Base-by-base conservation (phyloP, 2,329 filamentous ascomycete species). In the Laburnicola sp. region DNA sequence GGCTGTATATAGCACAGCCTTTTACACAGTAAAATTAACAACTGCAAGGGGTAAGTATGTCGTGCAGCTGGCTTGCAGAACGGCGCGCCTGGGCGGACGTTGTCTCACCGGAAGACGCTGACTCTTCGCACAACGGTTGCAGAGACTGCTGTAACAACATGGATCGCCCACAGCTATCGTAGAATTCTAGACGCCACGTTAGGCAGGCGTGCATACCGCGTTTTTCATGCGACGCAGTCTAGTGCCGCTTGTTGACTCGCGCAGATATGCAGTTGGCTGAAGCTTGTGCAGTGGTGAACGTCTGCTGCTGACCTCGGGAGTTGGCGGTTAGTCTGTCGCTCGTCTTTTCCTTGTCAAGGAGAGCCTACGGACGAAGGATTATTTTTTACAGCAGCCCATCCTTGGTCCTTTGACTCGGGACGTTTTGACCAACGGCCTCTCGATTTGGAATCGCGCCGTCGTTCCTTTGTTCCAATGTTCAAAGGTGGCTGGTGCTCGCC, bases 61-160 rank as follows among this genome's bases (percentile, higher is more conserved):
- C 43, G 43, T 45, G 43, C 43, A 45, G 25, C 43, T 22, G 37
- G 25, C 31, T 28, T 48, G 46, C 45, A 45, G 43, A 45, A 37
- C 32, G 43, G 43, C 22, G 21, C 21, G 30, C 45, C 36, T 48
- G 28, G 36, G 37, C 37, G 30, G 30, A 56, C 56, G 56, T 55
- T 57, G 51, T 55, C 57, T 44, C 54, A 63, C 57, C 61, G 60
- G 62, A 60, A 58, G 54, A 52, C 52, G 44, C 54, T 52, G 4
- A 16, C 26, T 10, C 40, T 21, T 32, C 9, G 25, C 7, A 16
- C 7, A 21, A n/a, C 26, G 56, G 53, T 57, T 58, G 46, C 57
- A 56, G 57, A 50, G 36, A 56, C 6, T 10, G 28, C 6, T 30
- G 28, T 10, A 30, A 10, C n/a, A 30, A 5, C n/a, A 5, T 6